Base-by-base conservation (phyloP, 139 green algal species). In the Auxenochlorella pyrenoidosa region DNA sequence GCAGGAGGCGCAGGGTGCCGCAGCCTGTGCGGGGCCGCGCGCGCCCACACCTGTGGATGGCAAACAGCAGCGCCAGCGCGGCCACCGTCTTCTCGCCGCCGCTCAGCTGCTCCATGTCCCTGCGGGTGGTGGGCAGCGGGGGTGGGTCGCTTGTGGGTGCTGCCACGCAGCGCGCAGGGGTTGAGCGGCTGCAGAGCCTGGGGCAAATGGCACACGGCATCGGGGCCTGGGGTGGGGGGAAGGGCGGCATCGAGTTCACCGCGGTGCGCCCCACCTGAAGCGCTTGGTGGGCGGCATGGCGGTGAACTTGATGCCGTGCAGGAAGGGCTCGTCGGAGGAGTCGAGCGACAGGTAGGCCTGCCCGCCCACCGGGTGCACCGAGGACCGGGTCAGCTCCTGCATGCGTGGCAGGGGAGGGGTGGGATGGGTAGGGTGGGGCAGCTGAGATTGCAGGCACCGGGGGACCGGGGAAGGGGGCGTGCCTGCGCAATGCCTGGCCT, bases 251-350 rank as follows among this genome's bases (percentile, higher is more conserved):
- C n/a, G n/a, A n/a, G n/a, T n/a, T n/a, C n/a, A n/a, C n/a, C n/a
- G n/a, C n/a, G n/a, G n/a, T n/a, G n/a, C 68, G 3, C 28, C 21
- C 63, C 68, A 75, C 12, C 97, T 90, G 92, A 98, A 99, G 36
- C 97, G 92, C 93, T 99, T 99, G 79, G 94, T 97, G 47, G 97
- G 97, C 10, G 97, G 97, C 93, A 99, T 99, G 86, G 97, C 97
- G 2, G 91, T 97, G 92, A 97, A 99, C 88, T 98, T 98, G 89
- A 99, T 95, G 63, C 97, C 97, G 21, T 83, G 87, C 63, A 95
- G 88, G 92, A 95, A 99, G 13, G 97, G 97, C 83, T 98, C 95
- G 71, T 99, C 96, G 38, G 94, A 88, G 24, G 93, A 92, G 85
- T 98, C 95, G 72, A 98, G 91, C 43, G 84, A 92, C 79, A 99